Evolutionary conservation across 2,329 filamentous ascomycete genomes (phyloP), one percentile per base, ranked within the genome.

Genomic region (Aspergillus costaricaensis): DNA sequence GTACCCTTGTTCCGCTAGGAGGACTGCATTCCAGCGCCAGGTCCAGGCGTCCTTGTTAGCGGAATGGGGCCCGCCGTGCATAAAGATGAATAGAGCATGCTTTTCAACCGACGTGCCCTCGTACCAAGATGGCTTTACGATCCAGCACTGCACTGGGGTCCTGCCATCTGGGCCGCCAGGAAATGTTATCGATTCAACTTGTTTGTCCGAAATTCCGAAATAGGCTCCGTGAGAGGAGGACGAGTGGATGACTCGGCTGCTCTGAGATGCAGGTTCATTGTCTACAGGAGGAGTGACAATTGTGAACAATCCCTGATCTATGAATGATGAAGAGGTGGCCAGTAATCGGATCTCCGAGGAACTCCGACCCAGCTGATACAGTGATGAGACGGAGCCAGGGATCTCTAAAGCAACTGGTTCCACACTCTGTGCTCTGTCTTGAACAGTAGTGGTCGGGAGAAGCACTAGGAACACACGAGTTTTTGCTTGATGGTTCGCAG

Each of bases 41-140:
- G 52, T 55, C 52, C 52, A 55, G 15, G 39, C 52, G 5, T 55
- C 52, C 15, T 15, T n/a, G n/a, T 4, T 8, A 39, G 52, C 52
- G n/a, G 52, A 55, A 23, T 17, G 15, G 23, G 52, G 52, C 5
- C 52, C 52, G 23, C 52, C 52, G 52, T 55, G 52, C 52, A 55
- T 55, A 36, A 55, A 38, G 5, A 55, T 19, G n/a, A 55, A 55
- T 2, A 55, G 8, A 5, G 52, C 39, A 19, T 55, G 38, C 27
- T 55, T 55, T 6, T 30, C 38, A 6, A n/a, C 7, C 9, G 39
- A 30, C 1, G 21, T 30, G 8, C n/a, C 38, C 15, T 54, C 17
- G 52, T 44, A 55, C n/a, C 41, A 17, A 14, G 52, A 55, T 15
- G 52, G 52, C 9, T 44, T 55, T 8, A 55, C 15, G 23, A 55